Conservation (phyloP, 805 yeast genomes). For the Barnettozyma pratensis region DNA sequence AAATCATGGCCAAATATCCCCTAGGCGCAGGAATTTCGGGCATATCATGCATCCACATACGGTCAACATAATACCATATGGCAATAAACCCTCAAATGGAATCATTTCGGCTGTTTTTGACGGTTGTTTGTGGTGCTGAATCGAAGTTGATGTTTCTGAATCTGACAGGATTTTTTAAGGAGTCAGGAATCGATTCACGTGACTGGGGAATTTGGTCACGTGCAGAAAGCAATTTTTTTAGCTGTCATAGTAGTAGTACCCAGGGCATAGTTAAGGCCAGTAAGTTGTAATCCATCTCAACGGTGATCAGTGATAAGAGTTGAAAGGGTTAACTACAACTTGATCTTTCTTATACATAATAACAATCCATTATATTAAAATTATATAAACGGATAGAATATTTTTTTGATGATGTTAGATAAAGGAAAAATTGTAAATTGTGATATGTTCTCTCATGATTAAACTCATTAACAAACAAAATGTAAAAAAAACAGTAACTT, state of each 20-base stretch:
- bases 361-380: constrained; percentile 5
- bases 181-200: not conserved
- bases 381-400: constrained; percentile 2
- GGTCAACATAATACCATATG: constrained; percentile 52
- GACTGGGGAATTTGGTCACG: too few relatives aligned
- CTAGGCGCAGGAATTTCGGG: not conserved
- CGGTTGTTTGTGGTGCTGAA: not conserved
- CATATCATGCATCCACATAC: constrained; percentile 19
- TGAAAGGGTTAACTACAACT: not conserved
- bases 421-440: constrained; percentile 6
- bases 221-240: too few relatives aligned
- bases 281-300: too few relatives aligned
- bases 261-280: too few relatives aligned
- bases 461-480: constrained; percentile 7
- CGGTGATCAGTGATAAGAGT: too few relatives aligned
- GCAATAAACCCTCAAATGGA: constrained; percentile 66
- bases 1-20: not conserved
- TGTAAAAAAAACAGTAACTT: constrained; percentile 5
- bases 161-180: not conserved
- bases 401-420: constrained; percentile 11
- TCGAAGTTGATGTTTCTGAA: not conserved
- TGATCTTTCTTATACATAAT: constrained; percentile 2
- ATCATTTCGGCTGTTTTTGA: constrained; percentile 35
- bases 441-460: constrained; percentile 2
- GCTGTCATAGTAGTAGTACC: too few relatives aligned